Evolutionary conservation across 208 protist species (phyloP), one percentile per base, ranked within the genome.

Genomic region (Trypanosoma melophagium): DNA sequence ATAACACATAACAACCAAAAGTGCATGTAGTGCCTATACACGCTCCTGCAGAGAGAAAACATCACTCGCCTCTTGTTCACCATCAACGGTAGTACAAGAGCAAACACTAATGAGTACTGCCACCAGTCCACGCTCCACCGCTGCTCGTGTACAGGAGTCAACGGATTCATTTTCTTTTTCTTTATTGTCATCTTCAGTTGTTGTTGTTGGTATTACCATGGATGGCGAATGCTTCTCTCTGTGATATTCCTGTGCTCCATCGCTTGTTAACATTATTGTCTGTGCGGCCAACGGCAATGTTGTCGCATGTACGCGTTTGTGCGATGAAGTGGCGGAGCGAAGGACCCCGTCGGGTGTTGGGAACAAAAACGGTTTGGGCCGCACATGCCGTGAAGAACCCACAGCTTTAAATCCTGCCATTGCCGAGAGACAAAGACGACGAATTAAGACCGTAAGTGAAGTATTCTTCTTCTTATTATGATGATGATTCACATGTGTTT

Each of bases 301-400:
- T 1, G 19, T 40, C 24, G 22, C 7, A 19, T 35, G 19, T 24
- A 41, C 0, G 41, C 14, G 9, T 35, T 24, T 60, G 35, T 21
- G 25, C 16, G 14, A 31, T 31, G 3, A 7, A 13, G 60, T 55
- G 7, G 60, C 61, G 16, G 49, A 19, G n/a, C 31, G 61, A 45
- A 66, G 61, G 7, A 50, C 49, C 8, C 61, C 61, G 35, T 66
- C 61, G 3, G 61, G 61, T 13, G 61, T 66, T 16, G 49, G 31
- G 22, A 58, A 66, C 0, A 66, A 22, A 56, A 66, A n/a, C 7
- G 61, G 61, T 22, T 44, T 51, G 17, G 47, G 28, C 40, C 12
- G 38, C 58, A 28, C 42, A 19, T n/a, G 17, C 31, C 8, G 21
- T 14, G 42, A 21, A 13, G 14, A 28, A 0, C 12, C 42, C n/a